Percentiles rank a stretch among this genome's conserved stretches.
Conservation (phyloP, 352 stramenopile genomes). For the Phytophthora sansomeana region DNA sequence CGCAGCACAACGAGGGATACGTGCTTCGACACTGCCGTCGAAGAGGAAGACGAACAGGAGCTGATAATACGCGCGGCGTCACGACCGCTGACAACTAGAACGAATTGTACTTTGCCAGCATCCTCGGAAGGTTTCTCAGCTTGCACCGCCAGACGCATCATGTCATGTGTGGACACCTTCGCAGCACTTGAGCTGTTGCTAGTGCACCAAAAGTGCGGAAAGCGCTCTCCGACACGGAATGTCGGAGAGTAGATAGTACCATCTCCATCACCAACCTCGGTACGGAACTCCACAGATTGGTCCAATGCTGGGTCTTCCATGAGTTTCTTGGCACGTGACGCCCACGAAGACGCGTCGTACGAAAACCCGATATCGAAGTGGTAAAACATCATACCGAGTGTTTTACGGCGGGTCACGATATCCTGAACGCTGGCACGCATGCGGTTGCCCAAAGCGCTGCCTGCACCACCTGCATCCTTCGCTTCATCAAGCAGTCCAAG, state of each 20-base stretch:
- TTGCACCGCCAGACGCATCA: slow-evolving; percentile 34
- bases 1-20: slow-evolving; percentile 51
- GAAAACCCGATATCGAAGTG: slow-evolving; percentile 88
- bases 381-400: slow-evolving; percentile 89
- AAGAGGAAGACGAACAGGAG: slow-evolving; percentile 19
- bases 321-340: slow-evolving; percentile 51
- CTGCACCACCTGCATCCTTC: slow-evolving; percentile 29
- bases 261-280: slow-evolving; percentile 18
- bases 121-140: slow-evolving; percentile 7
- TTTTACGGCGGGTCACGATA: slow-evolving; percentile 61
- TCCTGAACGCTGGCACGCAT: slow-evolving; percentile 67
- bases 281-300: slow-evolving; percentile 54
- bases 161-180: slow-evolving; percentile 61
- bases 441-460: slow-evolving; percentile 58
- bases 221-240: slow-evolving; percentile 64
- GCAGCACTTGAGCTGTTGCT: slow-evolving; percentile 2
- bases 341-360: slow-evolving; percentile 65
- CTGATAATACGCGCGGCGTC: slow-evolving; percentile 32
- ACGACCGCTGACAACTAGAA: slow-evolving; percentile 56
- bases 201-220: slow-evolving; percentile 75
- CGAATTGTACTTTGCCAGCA: slow-evolving; percentile 52
- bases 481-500: slow-evolving; percentile 60
- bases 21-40: slow-evolving; percentile 33
- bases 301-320: slow-evolving; percentile 71
- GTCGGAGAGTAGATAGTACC: slow-evolving; percentile 50